Conservation (phyloP, 2,329 filamentous ascomycete genomes). For the Rhynchosporium agropyri region DNA sequence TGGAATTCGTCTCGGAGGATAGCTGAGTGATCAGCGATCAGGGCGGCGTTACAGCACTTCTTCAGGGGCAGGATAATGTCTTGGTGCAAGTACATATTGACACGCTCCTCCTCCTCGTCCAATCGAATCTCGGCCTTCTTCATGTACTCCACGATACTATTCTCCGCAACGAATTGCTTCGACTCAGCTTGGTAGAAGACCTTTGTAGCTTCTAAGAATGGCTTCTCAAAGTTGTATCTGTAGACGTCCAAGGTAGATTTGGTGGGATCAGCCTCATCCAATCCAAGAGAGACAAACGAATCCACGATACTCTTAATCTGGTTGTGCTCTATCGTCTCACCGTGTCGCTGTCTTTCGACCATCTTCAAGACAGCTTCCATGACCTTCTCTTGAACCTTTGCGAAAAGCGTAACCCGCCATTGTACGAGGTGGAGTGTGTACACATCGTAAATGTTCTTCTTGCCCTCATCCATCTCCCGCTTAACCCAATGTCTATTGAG, state of each 20-base stretch:
- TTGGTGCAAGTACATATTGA: slow-evolving; percentile 85
- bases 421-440: slow-evolving; percentile 96
- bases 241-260: slow-evolving; percentile 97
- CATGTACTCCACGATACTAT: slow-evolving; percentile 99
- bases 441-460: slow-evolving; percentile 97
- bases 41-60: slow-evolving; percentile 82
- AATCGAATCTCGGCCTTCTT: slow-evolving; percentile 94
- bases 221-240: slow-evolving; percentile 86
- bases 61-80: slow-evolving; percentile 86
- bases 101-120: slow-evolving; percentile 91
- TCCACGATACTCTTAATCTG: slow-evolving; percentile 98
- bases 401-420: slow-evolving; percentile 92
- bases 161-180: slow-evolving; percentile 91
- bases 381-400: slow-evolving; percentile 79
- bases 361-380: slow-evolving; percentile 95
- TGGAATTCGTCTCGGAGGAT: slow-evolving; percentile 97
- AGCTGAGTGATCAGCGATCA: slow-evolving; percentile 84
- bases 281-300: slow-evolving; percentile 90
- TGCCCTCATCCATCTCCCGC: slow-evolving; percentile 96
- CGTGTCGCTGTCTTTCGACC: slow-evolving; percentile 95
- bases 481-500: slow-evolving; percentile 99
- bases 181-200: slow-evolving; percentile 91
- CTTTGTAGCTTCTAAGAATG: slow-evolving; percentile 84
- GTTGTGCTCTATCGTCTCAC: slow-evolving; percentile 94
- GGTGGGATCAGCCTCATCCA: slow-evolving; percentile 89